These are phyloP conservation scores for Lumnitzera littorea DNA, from an alignment of 345 rosid genomes.

Conservation along the genomic window DNA sequence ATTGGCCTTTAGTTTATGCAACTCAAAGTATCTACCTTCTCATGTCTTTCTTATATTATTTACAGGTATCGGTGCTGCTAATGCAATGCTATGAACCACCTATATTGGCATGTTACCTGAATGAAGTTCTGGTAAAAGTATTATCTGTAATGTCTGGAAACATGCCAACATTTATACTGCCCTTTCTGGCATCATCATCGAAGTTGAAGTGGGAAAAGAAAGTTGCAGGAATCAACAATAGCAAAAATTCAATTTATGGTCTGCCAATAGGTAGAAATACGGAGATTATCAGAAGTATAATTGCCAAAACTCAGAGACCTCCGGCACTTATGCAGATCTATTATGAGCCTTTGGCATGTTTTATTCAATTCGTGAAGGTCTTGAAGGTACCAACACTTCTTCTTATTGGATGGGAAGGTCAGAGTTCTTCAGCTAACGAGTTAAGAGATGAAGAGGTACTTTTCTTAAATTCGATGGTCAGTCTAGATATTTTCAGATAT, in stretches of 20 bases:
- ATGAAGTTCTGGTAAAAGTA: conserved; percentile 46
- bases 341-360: conserved; percentile 71
- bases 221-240: conserved; percentile 20
- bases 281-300: conserved; percentile 28
- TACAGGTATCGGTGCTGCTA: conserved; percentile 54
- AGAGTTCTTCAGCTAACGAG: conserved; percentile 27
- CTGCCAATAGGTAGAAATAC: conserved; percentile 64
- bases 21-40: background rate
- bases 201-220: conserved; percentile 56
- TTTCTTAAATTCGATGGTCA: background rate
- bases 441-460: conserved; percentile 53
- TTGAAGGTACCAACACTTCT: conserved; percentile 50
- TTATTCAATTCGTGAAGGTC: conserved; percentile 60
- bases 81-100: conserved; percentile 57
- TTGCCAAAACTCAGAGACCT: conserved; percentile 41
- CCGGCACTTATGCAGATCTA: conserved; percentile 51
- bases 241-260: conserved; percentile 31
- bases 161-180: conserved; percentile 37
- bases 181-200: conserved; percentile 42
- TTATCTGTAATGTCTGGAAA: conserved; percentile 20
- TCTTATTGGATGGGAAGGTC: conserved; percentile 45
- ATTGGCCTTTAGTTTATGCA: background rate
- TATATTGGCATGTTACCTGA: conserved; percentile 43
- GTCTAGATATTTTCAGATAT: background rate
- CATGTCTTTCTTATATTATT: background rate